A percentile compares a stretch with the other conserved stretches of the same genome.
phyloP scores from a whole-genome alignment of 495 filamentous ascomycete genomes.

The Lasiosphaeria miniovina region DNA sequence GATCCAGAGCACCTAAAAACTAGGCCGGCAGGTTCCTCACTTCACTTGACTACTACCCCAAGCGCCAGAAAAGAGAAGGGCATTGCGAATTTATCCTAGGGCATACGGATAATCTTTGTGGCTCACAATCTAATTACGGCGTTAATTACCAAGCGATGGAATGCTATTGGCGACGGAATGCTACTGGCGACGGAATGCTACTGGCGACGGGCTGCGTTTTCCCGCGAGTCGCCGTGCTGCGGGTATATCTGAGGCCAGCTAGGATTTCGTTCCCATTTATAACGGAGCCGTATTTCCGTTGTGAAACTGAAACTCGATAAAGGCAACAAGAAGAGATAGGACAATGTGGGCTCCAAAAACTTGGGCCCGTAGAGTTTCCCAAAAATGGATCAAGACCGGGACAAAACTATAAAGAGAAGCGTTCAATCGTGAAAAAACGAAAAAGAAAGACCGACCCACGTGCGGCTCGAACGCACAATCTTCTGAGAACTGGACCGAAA shows the following conservation, averaged over 20 bases:
- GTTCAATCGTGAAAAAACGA: not conserved
- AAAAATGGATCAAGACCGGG: not conserved
- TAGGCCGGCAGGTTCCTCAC: too few relatives aligned
- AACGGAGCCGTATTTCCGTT: not conserved
- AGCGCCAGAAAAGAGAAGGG: too few relatives aligned
- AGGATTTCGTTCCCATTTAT: not conserved
- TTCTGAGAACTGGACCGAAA: conserved; percentile 10
- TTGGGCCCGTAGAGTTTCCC: not conserved
- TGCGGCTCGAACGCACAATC: conserved; percentile 15
- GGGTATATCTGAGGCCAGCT: not conserved
- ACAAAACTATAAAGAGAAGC: not conserved
- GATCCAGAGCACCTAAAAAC: too few relatives aligned
- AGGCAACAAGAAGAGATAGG: not conserved
- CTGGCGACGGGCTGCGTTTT: not conserved
- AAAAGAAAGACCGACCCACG: conserved; percentile 5
- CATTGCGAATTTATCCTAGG: too few relatives aligned
- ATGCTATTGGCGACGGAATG: not conserved
- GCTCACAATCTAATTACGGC: too few relatives aligned
- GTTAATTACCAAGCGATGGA: not conserved
- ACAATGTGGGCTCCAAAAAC: not conserved
- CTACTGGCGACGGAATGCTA: not conserved
- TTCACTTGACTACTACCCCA: too few relatives aligned
- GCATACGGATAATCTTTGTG: too few relatives aligned
- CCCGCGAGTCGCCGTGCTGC: not conserved
- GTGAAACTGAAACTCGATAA: not conserved